Evolutionary conservation across 306 rosid genomes (phyloP), one percentile per base, ranked within the genome.

Genomic region (Dalbergia cochinchinensis): DNA sequence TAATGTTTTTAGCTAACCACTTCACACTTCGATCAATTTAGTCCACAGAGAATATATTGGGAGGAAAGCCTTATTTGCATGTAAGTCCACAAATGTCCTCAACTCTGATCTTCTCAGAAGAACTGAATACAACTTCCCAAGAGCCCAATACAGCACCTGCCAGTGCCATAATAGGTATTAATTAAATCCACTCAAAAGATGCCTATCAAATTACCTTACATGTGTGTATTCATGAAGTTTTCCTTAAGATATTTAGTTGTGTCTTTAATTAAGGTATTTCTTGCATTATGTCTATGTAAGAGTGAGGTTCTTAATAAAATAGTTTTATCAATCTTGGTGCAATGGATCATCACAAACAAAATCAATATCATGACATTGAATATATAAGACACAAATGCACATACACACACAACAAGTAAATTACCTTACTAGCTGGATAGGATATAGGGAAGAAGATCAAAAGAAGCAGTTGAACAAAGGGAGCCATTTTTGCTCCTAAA

Each of bases 341-440:
- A 13, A 59, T 58, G 54, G 41, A 72, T 37, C 66, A 55, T 11
- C 53, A 55, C 13, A 18, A 19, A 11, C 14, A 39, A 12, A 42
- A 39, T 15, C 22, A 73, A 20, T 57, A 42, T 2, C 4, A 0
- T 41, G 58, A 14, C 11, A 42, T 42, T 7, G 9, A 42, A 42
- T 0, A 7, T 42, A 42, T 4, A 5, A 37, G 0, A 6, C 41
- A 37, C 5, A 26, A 1, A 26, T 2, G 2, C 31, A 2, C 3
- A 26, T 2, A 26, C 31, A 26, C 31, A 26, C 31, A 26, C 0
- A 20, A 26, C 31, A 2, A 1, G 31, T 26, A 26, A 26, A 26
- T 77, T 83, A 94, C 98, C 97, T 91, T 89, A 54, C 98, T 86
- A 65, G 90, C 90, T 51, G 98, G 97, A 73, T 91, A 90, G 66